Evolutionary conservation across 495 filamentous ascomycete species (phyloP).

Genomic region (Barbatosphaeria neglecta): DNA sequence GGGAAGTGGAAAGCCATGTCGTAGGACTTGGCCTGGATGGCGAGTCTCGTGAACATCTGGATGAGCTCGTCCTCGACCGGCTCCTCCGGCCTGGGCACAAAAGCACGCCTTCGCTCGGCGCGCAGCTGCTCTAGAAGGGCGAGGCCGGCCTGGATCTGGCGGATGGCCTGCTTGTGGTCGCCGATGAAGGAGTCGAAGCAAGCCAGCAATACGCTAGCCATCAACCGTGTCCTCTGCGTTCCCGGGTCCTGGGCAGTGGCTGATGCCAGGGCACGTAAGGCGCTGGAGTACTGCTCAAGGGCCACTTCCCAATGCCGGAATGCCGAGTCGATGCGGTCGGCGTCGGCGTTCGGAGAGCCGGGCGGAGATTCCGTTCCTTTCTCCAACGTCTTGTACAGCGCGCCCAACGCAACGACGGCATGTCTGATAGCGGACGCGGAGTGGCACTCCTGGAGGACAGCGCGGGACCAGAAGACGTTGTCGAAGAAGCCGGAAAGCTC

Average conservation of each 20-base stretch:
- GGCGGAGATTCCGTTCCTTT: conserved; percentile 38
- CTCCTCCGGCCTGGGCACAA: conserved; percentile 27
- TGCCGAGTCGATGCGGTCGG: conserved; percentile 19
- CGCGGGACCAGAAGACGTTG: conserved; percentile 49
- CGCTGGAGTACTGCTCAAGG: conserved; percentile 31
- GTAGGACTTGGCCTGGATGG: conserved; percentile 48
- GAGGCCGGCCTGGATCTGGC: conserved; percentile 33
- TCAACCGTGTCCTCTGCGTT: conserved; percentile 31
- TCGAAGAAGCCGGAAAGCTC: conserved; percentile 53
- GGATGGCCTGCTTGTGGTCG: conserved; percentile 35
- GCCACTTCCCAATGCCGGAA: conserved; percentile 32
- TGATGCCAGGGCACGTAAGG: conserved; percentile 21
- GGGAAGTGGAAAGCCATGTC: conserved; percentile 51
- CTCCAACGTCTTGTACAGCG: conserved; percentile 50
- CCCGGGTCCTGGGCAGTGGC: conserved; percentile 18
- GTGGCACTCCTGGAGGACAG: conserved; percentile 48
- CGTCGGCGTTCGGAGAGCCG: conserved; percentile 20
- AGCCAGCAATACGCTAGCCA: conserved; percentile 36
- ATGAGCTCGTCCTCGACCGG: conserved; percentile 44
- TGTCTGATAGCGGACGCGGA: conserved; percentile 52
- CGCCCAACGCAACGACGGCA: conserved; percentile 52
- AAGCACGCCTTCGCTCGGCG: conserved; percentile 23
- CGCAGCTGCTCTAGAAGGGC: conserved; percentile 32
- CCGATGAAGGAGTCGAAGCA: conserved; percentile 42
- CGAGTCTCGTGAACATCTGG: conserved; percentile 45